Base-by-base conservation (phyloP, 2,329 filamentous ascomycete genomes). In the Rutstroemia sp. region DNA sequence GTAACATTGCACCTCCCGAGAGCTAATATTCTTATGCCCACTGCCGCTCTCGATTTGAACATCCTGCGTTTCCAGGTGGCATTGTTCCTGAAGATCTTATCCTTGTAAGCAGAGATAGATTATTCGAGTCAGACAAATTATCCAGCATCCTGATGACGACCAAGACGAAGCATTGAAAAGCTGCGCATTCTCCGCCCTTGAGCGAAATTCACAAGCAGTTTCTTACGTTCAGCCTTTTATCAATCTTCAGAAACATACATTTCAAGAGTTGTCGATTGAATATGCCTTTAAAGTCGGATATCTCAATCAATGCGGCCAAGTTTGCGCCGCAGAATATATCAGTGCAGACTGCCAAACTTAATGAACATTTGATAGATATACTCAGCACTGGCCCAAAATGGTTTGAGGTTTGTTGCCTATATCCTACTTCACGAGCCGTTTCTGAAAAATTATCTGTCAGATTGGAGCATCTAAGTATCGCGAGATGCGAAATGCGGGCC, bases 391-490 rank as follows among this genome's bases (percentile, higher is more conserved):
- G 71, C 0, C 76, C 77, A 3, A 71, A 73, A 60, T 81, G 79
- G 79, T 79, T 73, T 42, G 75, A 81, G 65, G 77, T 78, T 63
- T 49, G 62, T 48, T n/a, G 10, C 16, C 30, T 44, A 21, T 8
- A n/a, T 30, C 38, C 38, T 12, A 30, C 10, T 14, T 10, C 19
- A 14, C 27, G 7, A 7, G 30, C 8, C 19, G 9, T 49, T n/a
- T 27, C 56, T 58, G 27, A 57, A 8, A 25, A 4, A 4, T 7
- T 3, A 6, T 53, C 42, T 7, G n/a, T 37, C 5, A 79, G 74
- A 73, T 81, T 39, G 80, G 80, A 8, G 77, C 78, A 7, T 70
- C 72, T 14, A 75, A 74, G 62, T 83, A 80, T 63, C 74, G 81
- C 4, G 71, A 78, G 61, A 78, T 82, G 74, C 71, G 76, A 14